Conservation (phyloP, 345 rosid genomes). For the Alliaria petiolata region DNA sequence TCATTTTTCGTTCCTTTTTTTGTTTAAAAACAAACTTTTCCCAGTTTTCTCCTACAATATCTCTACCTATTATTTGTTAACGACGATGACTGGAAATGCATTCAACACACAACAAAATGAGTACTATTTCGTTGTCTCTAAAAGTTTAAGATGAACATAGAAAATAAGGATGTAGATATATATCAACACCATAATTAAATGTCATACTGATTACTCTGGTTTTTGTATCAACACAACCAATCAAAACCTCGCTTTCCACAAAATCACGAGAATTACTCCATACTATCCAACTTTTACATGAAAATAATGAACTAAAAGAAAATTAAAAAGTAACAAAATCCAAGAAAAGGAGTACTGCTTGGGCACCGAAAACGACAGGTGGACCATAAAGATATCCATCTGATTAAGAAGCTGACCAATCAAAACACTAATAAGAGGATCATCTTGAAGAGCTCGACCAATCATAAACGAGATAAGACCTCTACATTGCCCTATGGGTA, state of each 20-base stretch:
- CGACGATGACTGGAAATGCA: no score
- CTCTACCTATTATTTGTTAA: neutral
- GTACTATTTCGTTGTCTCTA: neutral
- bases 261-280: slow-evolving; percentile 2
- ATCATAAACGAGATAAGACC: slow-evolving; percentile 68
- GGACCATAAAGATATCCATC: slow-evolving; percentile 47
- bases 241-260: slow-evolving; percentile 13
- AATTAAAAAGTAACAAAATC: neutral
- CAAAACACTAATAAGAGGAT: slow-evolving; percentile 39
- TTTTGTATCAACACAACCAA: neutral
- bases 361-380: slow-evolving; percentile 12
- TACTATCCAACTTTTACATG: slow-evolving; percentile 1
- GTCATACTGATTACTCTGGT: neutral
- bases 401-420: slow-evolving; percentile 52
- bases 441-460: slow-evolving; percentile 40
- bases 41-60: neutral
- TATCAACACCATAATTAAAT: neutral
- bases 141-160: neutral
- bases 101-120: neutral
- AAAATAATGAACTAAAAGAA: neutral
- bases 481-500: slow-evolving; percentile 27
- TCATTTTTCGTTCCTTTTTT: neutral
- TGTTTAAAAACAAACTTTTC: neutral
- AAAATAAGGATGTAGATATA: neutral
- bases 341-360: neutral